Conservation (phyloP, 352 stramenopile species). For the Pythium scleroteichum region DNA sequence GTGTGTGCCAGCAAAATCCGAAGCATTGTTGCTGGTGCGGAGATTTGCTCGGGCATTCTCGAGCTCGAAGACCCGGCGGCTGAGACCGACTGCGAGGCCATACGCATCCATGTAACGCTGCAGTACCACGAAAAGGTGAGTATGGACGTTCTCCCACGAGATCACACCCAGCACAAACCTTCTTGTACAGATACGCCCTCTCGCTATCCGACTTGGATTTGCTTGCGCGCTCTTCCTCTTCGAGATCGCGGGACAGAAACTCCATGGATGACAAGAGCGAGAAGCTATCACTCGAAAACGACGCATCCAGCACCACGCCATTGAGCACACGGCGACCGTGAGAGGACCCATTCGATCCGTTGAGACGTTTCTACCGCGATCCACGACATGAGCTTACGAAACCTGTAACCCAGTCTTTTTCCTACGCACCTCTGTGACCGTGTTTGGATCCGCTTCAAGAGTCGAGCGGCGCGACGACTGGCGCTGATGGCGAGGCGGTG, state of each 20-base stretch:
- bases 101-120: constrained; percentile 76
- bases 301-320: constrained; percentile 23
- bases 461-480: constrained; percentile 15
- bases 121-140: too few species aligned
- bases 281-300: constrained; percentile 33
- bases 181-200: constrained; percentile 73
- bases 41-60: constrained; percentile 29
- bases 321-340: not conserved
- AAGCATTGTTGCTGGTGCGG: constrained; percentile 20
- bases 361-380: constrained; percentile 4
- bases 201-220: constrained; percentile 61
- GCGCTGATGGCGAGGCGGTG: constrained; percentile 19
- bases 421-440: constrained; percentile 15
- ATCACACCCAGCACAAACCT: constrained; percentile 32
- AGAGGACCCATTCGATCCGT: constrained; percentile 20
- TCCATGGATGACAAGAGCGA: constrained; percentile 43
- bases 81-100: constrained; percentile 49
- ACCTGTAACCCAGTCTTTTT: too few species aligned
- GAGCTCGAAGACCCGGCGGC: constrained; percentile 46
- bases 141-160: not conserved
- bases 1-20: constrained; percentile 35
- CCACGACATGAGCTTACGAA: too few species aligned
- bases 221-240: constrained; percentile 61
- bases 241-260: constrained; percentile 61
- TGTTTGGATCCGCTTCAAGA: constrained; percentile 9